Evolutionary conservation across 176 grass and related monocot genomes (phyloP).

Genomic region (Eleusine coracana): DNA sequence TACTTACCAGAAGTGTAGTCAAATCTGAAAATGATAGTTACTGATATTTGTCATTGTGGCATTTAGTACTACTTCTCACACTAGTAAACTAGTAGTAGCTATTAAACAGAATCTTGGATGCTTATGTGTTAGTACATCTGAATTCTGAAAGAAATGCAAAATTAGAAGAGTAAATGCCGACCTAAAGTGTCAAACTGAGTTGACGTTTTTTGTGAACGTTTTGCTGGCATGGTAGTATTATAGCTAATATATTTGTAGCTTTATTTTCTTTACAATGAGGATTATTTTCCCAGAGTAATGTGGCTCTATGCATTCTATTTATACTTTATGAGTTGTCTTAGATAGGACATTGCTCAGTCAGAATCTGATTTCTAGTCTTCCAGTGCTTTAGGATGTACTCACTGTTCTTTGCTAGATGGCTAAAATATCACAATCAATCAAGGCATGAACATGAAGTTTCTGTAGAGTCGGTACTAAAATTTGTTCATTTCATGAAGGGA

Average conservation of each 20-base stretch:
- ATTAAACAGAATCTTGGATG: too few relatives aligned
- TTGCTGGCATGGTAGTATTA: background rate
- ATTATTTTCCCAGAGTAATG: background rate
- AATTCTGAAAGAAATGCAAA: too few relatives aligned
- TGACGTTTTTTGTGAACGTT: too few relatives aligned
- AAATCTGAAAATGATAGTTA: background rate
- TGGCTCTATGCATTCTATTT: background rate
- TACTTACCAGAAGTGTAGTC: background rate
- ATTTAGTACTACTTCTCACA: background rate
- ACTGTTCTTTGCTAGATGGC: background rate
- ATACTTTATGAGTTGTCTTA: too few relatives aligned
- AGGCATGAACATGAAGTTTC: background rate
- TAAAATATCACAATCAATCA: background rate
- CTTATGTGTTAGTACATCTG: too few relatives aligned
- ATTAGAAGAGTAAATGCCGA: too few relatives aligned
- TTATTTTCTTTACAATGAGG: background rate
- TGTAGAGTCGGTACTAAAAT: background rate
- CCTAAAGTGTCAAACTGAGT: too few relatives aligned
- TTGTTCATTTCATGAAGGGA: background rate
- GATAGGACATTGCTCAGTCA: background rate
- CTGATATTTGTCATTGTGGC: background rate
- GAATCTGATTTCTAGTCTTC: constrained; percentile 1
- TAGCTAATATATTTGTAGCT: background rate
- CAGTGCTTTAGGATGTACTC: background rate
- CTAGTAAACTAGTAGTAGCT: background rate